phyloP scores from a whole-genome alignment of 257 asterid species.

The Solanum pinnatisectum region DNA sequence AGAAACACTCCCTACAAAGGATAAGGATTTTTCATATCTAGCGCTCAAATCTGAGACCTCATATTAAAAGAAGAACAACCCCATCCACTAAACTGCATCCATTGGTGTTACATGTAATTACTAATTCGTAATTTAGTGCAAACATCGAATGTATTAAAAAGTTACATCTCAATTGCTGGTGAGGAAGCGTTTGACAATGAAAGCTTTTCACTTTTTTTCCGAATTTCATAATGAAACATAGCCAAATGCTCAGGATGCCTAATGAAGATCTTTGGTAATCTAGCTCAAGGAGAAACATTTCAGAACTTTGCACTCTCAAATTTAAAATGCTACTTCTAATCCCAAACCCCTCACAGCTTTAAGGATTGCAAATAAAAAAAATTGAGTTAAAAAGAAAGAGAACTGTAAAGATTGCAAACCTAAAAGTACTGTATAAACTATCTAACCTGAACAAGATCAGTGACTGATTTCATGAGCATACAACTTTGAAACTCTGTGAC shows the following conservation, averaged over 20 bases:
- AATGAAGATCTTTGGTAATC: not conserved
- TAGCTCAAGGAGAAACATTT: too few species aligned
- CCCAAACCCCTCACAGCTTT: not conserved
- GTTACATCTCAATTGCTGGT: not conserved
- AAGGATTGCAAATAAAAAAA: not conserved
- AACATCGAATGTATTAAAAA: too few species aligned
- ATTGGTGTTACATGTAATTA: too few species aligned
- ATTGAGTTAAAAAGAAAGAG: too few species aligned
- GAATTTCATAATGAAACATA: not conserved
- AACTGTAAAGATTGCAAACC: not conserved
- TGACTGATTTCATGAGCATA: not conserved
- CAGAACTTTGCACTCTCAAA: too few species aligned
- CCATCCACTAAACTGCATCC: too few species aligned
- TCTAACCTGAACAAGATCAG: not conserved
- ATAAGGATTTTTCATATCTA: not conserved
- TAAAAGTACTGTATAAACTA: not conserved
- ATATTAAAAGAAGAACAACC: too few species aligned
- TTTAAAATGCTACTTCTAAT: not conserved
- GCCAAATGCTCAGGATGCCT: not conserved
- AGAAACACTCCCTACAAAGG: not conserved
- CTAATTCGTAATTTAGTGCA: not conserved
- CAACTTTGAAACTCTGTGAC: not conserved
- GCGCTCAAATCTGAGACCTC: rapidly evolving
- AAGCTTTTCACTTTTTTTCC: too few species aligned
- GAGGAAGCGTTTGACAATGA: not conserved